phyloP scores from a whole-genome alignment of 805 yeast species.

The Tetrapisispora iriomotensis region DNA sequence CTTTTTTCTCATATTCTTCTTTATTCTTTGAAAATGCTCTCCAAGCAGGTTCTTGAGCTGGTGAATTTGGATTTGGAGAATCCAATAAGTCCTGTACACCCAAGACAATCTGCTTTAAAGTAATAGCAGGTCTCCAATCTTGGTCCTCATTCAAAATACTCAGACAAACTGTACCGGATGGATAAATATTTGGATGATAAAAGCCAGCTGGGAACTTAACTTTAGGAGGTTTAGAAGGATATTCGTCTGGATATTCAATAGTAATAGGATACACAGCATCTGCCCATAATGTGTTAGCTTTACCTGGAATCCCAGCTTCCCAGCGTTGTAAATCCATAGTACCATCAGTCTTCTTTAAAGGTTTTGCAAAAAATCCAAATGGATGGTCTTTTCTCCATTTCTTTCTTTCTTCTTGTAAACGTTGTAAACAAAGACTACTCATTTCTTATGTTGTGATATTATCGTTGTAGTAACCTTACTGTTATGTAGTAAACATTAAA shows the following conservation, averaged over 20 bases:
- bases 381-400: conserved; percentile 99
- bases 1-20: conserved; percentile 61
- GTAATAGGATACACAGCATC: conserved; percentile 84
- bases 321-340: conserved; percentile 74
- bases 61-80: conserved; percentile 88
- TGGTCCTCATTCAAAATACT: conserved; percentile 89
- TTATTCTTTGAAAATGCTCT: conserved; percentile 67
- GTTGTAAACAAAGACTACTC: conserved; percentile 58
- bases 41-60: conserved; percentile 98
- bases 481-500: too few species aligned
- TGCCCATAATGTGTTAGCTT: conserved; percentile 75
- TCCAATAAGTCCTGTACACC: conserved; percentile 90
- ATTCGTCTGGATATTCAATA: conserved; percentile 77
- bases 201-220: conserved; percentile 82
- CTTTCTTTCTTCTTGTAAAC: conserved; percentile 91
- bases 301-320: conserved; percentile 97
- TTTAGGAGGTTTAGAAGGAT: conserved; percentile 95
- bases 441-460: conserved; percentile 31
- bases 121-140: conserved; percentile 97
- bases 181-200: conserved; percentile 96
- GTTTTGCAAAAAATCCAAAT: conserved; percentile 92
- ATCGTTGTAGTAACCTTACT: conserved; percentile 12
- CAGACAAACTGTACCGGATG: conserved; percentile 92
- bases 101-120: conserved; percentile 75
- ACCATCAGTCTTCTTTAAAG: conserved; percentile 71